Evolutionary conservation across 2,329 filamentous ascomycete species (phyloP), one percentile per base, ranked within the genome.

Genomic region (Pseudocercospora ulei): DNA sequence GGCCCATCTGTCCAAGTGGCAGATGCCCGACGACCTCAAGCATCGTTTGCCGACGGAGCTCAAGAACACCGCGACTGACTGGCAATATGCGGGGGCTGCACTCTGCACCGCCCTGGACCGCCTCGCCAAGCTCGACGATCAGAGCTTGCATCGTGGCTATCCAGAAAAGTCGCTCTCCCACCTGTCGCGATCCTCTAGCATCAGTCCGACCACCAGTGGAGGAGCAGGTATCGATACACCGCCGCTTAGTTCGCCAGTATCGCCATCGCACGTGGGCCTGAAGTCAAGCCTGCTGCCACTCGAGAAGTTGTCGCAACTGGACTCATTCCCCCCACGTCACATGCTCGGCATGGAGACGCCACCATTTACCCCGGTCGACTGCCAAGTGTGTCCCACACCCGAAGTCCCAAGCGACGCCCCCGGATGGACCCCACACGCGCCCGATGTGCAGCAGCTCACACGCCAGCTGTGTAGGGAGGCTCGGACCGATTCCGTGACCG

Each of bases 1-100:
- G 2, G 43, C 49, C 11, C 60, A 66, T 46, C 53, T 68, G 16
- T 37, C 43, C 4, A 43, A 52, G 6, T 69, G 63, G 62, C 52
- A 55, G 30, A 53, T 65, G 33, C 57, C 64, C 0, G 46, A 60
- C 16, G 50, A 57, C 7, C 51, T 67, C 16, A 57, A 59, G 54
- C 44, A 55, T 17, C 52, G 48, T 18, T 56, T 69, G 7, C 62
- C 65, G 3, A 23, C 42, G 1, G 44, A 55, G 9, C 51, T 69
- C 8, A 50, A 56, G 34, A 46, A 53, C 7, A 50, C 48, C 20
- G 42, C 65, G 18, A 52, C 57, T 3, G 54, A 59, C 19, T 59
- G 68, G 51, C 60, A 63, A 46, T 60, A 62, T 31, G 59, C 65
- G 35, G 66, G 63, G 26, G 67, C 67, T 11, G 65, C 65, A 23